Conservation (phyloP, 371 early-diverging fungal genomes). For the Mucor ambiguus region DNA sequence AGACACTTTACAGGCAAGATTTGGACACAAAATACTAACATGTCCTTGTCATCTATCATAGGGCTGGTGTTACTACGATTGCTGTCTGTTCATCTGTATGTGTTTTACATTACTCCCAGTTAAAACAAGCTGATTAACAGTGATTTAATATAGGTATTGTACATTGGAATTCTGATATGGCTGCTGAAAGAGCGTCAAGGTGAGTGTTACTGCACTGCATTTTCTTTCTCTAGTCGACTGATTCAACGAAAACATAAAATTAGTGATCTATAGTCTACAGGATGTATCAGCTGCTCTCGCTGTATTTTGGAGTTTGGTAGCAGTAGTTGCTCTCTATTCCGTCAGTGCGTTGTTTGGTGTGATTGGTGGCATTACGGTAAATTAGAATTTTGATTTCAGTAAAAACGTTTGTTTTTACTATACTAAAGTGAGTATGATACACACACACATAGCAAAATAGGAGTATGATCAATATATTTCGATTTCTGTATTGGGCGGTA, state of each 20-base stretch:
- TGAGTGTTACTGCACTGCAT: not conserved
- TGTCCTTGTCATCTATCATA: not conserved
- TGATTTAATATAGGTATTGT: slow-evolving; percentile 8
- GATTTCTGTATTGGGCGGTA: slow-evolving; percentile 22
- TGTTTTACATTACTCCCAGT: not conserved
- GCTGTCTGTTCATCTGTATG: slow-evolving; percentile 23
- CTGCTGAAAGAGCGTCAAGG: slow-evolving; percentile 8
- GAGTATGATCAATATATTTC: slow-evolving; percentile 21
- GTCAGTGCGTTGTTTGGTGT: slow-evolving; percentile 23
- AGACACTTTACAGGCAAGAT: not conserved
- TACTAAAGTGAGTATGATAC: not conserved
- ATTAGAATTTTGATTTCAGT: not conserved
- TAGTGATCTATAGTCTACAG: slow-evolving; percentile 8
- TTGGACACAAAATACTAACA: not conserved
- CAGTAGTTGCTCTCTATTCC: slow-evolving; percentile 23
- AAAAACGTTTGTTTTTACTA: not conserved
- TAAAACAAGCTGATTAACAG: not conserved
- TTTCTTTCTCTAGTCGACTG: not conserved
- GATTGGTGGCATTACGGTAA: slow-evolving; percentile 26
- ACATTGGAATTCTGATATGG: slow-evolving; percentile 13
- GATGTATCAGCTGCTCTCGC: slow-evolving; percentile 17
- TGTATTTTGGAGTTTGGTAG: slow-evolving; percentile 25
- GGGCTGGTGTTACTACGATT: slow-evolving; percentile 21
- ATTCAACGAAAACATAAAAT: not conserved
- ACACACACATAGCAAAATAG: slow-evolving; percentile 21